Percentiles rank a stretch among this genome's conserved stretches.
Conservation (phyloP, 305 asterid species). For the Fraxinus angustifolia region DNA sequence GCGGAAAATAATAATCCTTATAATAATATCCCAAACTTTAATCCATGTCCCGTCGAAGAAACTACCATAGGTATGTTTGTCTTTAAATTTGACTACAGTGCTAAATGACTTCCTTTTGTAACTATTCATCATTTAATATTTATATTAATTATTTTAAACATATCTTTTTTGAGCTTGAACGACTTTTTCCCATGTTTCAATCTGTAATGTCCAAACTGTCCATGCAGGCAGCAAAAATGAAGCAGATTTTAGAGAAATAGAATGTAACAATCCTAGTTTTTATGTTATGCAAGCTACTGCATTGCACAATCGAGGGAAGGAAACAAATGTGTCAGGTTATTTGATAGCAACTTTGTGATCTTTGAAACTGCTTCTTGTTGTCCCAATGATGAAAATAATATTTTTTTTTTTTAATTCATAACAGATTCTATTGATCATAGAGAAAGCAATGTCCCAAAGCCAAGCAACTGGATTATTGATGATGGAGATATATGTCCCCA, state of each 20-base stretch:
- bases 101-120: background rate
- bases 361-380: slow-evolving; percentile 2
- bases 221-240: slow-evolving; percentile 31
- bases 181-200: background rate
- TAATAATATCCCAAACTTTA: slow-evolving; percentile 9
- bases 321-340: slow-evolving; percentile 29
- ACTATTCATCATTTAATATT: background rate
- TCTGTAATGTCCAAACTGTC: slow-evolving; percentile 17
- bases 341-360: background rate
- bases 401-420: background rate
- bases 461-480: background rate
- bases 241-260: slow-evolving; percentile 15
- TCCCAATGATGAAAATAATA: slow-evolving; percentile 4
- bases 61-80: slow-evolving; percentile 21
- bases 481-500: background rate
- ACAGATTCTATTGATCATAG: slow-evolving; percentile 28
- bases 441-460: background rate
- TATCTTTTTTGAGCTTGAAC: background rate
- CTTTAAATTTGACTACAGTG: background rate
- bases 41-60: slow-evolving; percentile 2
- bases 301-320: slow-evolving; percentile 19
- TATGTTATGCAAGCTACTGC: slow-evolving; percentile 21
- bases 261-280: slow-evolving; percentile 15
- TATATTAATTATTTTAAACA: background rate
- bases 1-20: slow-evolving; percentile 17